Evolutionary conservation across 75 land plant species (phyloP), one percentile per base, ranked within the genome.

Genomic region (Pinus albicaulis): DNA sequence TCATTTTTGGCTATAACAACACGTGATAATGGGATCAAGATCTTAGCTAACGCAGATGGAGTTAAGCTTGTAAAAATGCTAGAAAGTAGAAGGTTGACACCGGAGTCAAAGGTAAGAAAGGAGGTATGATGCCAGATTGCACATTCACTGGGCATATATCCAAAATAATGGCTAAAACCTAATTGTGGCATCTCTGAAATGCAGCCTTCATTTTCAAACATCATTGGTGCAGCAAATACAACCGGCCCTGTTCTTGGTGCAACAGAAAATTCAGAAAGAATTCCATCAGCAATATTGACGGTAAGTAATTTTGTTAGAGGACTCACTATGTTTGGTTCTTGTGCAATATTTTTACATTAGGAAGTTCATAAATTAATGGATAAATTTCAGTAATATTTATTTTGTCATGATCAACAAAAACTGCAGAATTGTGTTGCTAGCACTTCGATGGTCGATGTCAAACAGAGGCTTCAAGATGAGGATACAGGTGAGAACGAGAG

Each of bases 31-130:
- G 80, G 80, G 23, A 78, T 82, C 74, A 82, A 77, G 62, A 72
- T 82, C 44, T 73, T 91, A 57, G 93, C 91, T 7, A 90, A 84
- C 55, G 25, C 59, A 59, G 86, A 87, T 81, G 92, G 89, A 20
- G 72, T 78, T 55, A 36, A 68, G 89, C n/a, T 57, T 89, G 82
- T 59, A 14, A 13, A 26, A 25, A 26, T 60, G 13, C 34, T 7
- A 26, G 28, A 62, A 62, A 26, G 12, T 62, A 31, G 34, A 62
- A 62, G 65, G 65, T 16, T 62, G 14, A 13, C 10, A 26, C 65
- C 28, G 26, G 65, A 62, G 65, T 14, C 65, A 62, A 26, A 25
- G 16, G 28, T 62, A 14, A 13, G 16, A 26, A 26, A 62, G 34
- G 65, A 14, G 14, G 25, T 44, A 44, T 44, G 48, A 13, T 62